A percentile compares a stretch with the other conserved stretches of the same genome.
These are phyloP conservation scores for Monotropa hypopitys DNA, from an alignment of 179 eudicot genomes.

Conservation along the genomic window DNA sequence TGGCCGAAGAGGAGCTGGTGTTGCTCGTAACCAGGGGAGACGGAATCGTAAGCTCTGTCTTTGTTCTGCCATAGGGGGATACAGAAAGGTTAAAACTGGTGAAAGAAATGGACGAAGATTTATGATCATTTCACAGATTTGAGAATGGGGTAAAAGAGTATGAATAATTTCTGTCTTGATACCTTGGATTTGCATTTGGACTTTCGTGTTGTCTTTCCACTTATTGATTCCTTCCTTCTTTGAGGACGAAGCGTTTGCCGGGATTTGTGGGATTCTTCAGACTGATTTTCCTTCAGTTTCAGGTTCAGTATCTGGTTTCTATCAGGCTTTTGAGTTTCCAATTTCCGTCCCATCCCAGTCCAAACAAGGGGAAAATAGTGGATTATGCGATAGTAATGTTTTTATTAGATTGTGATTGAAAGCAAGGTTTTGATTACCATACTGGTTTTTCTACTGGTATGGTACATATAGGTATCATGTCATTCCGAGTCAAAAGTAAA, in stretches of 20 bases:
- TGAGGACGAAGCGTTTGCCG: neutral
- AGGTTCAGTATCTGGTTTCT: neutral
- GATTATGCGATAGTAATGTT: no score
- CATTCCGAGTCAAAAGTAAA: no score
- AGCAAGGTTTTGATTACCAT: no score
- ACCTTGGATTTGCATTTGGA: slow-evolving; percentile 7
- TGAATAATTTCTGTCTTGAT: slow-evolving; percentile 9
- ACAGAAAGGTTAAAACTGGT: neutral
- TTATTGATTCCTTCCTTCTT: neutral
- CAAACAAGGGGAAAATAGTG: no score
- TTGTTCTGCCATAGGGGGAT: slow-evolving; percentile 28
- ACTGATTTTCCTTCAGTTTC: neutral
- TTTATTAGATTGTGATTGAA: no score
- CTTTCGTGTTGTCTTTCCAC: neutral
- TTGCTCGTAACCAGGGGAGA: slow-evolving; percentile 30
- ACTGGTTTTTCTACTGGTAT: no score
- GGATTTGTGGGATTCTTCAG: slow-evolving; percentile 9
- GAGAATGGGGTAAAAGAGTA: neutral
- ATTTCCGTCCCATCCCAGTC: no score
- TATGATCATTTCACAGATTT: neutral
- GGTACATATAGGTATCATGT: no score
- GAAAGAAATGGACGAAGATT: neutral
- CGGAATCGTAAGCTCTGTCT: slow-evolving; percentile 32
- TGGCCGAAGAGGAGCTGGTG: slow-evolving; percentile 8
- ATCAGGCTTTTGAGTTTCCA: neutral